phyloP scores from a whole-genome alignment of 2,329 filamentous ascomycete species.

The Elsinoe australis region DNA sequence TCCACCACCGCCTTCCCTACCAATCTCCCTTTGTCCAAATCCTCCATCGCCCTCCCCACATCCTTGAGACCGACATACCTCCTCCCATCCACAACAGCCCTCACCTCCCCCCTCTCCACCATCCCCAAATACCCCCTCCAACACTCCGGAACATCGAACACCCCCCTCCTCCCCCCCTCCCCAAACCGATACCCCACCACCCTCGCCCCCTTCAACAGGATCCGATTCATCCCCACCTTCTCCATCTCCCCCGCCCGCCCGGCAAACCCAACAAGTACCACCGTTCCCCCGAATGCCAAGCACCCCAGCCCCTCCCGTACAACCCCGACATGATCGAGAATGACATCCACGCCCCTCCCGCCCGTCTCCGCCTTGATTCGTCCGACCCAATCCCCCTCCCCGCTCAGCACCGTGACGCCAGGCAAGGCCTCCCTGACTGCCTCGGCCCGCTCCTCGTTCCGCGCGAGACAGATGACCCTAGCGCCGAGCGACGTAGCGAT shows the following conservation, averaged over 20 bases:
- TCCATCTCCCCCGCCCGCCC: conserved; percentile 48
- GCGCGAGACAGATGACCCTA: conserved; percentile 47
- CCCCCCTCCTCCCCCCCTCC: conserved; percentile 46
- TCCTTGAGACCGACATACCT: conserved; percentile 45
- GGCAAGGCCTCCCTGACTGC: conserved; percentile 35
- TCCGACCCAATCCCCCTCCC: conserved; percentile 43
- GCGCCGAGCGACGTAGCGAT: conserved; percentile 48
- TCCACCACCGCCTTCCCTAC: conserved; percentile 52
- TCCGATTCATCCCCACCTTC: conserved; percentile 46
- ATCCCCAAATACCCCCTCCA: conserved; percentile 47
- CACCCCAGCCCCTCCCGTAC: conserved; percentile 49
- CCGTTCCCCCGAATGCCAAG: conserved; percentile 45
- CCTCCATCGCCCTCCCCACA: conserved; percentile 44
- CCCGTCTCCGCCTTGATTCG: conserved; percentile 42
- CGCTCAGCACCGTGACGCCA: conserved; percentile 37
- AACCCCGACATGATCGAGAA: conserved; percentile 52
- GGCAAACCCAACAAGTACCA: conserved; percentile 54
- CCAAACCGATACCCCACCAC: conserved; percentile 52
- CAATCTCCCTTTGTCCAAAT: conserved; percentile 44
- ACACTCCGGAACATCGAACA: conserved; percentile 40
- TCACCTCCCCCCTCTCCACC: conserved; percentile 42
- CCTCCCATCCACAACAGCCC: conserved; percentile 44
- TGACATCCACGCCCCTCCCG: conserved; percentile 48
- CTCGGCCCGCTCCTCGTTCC: conserved; percentile 39
- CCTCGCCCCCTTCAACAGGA: conserved; percentile 47